Base-by-base conservation (phyloP, 257 asterid genomes). In the Cordia subcordata region DNA sequence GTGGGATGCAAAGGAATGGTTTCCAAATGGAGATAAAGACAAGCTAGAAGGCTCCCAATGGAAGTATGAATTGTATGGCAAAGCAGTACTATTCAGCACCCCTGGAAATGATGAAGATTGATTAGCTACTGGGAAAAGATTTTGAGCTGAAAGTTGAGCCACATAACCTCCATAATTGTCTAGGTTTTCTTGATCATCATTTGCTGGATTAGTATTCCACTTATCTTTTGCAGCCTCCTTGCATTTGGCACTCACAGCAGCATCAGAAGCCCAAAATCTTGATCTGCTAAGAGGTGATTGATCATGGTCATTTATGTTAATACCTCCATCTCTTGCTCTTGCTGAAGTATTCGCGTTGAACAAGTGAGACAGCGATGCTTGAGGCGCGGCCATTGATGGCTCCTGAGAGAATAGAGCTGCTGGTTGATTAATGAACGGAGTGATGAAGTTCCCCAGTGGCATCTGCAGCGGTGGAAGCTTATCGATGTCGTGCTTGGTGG, bases 391-490 rank as follows among this genome's bases (percentile, higher is more conserved):
- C 21, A 61, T 22, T 27, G 53, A 50, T 21, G 66, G 27, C 35
- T 53, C 72, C 8, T 69, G 58, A 44, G 68, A 17, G 17, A 23
- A 57, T 8, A 40, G 44, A 3, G 64, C 4, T 11, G 64, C 4
- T 11, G 72, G 62, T 15, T 56, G 69, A 51, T 68, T 69, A n/a
- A n/a, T n/a, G 14, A 74, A 75, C 1, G 57, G 69, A 21, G 50
- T 1, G 47, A 74, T 1, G 47, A 74, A 67, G 50, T 52, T 66
- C 5, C 18, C 76, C 8, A 77, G 84, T 3, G 73, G 76, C 35
- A 68, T 61, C 3, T 79, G 90, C 4, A 87, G 79, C 3, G 95
- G 94, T 11, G 95, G 94, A 57, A 87, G 88, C 12, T 77, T 73
- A 16, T 87, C 94, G 1, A 87, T 84, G 0, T 87, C 95, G 0